These are phyloP conservation scores for Paratinospora sagittata DNA, from an alignment of 164 flowering plant genomes.

Conservation along the genomic window DNA sequence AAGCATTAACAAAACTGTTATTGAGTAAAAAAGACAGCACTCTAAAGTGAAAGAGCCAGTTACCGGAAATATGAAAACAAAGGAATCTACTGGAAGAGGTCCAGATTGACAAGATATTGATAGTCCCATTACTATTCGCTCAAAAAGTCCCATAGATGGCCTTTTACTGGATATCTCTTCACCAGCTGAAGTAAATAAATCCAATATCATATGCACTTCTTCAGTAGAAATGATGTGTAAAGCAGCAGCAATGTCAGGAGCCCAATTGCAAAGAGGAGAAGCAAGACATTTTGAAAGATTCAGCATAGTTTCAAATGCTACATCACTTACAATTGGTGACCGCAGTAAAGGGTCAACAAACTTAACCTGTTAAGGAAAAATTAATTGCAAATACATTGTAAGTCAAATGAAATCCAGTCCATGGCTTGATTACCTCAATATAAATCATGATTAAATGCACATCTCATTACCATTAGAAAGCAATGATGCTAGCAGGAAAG, in stretches of 20 bases:
- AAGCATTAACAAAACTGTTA: not conserved
- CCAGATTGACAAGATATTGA: constrained; percentile 77
- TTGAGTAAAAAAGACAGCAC: not conserved
- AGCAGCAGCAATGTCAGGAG: constrained; percentile 90
- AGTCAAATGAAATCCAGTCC: not conserved
- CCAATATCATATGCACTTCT: constrained; percentile 39
- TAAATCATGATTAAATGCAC: not conserved
- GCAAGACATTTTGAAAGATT: constrained; percentile 78
- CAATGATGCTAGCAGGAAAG: too few species aligned
- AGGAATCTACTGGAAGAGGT: constrained; percentile 92
- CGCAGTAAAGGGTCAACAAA: constrained; percentile 72
- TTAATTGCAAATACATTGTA: not conserved
- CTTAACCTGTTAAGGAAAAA: constrained; percentile 44
- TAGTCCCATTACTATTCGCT: constrained; percentile 58
- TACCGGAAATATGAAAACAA: constrained; percentile 88
- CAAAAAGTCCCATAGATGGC: constrained; percentile 62
- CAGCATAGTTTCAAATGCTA: constrained; percentile 82
- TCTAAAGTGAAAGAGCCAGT: constrained; percentile 4
- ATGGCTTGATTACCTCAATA: not conserved
- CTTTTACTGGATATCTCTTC: constrained; percentile 38
- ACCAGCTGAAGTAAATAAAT: constrained; percentile 42
- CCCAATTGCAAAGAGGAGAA: constrained; percentile 84
- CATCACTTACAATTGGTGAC: constrained; percentile 79
- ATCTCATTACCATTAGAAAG: not conserved
- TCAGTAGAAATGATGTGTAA: constrained; percentile 63